Base-by-base conservation (phyloP, 208 protist species). In the Phytomonas serpens region DNA sequence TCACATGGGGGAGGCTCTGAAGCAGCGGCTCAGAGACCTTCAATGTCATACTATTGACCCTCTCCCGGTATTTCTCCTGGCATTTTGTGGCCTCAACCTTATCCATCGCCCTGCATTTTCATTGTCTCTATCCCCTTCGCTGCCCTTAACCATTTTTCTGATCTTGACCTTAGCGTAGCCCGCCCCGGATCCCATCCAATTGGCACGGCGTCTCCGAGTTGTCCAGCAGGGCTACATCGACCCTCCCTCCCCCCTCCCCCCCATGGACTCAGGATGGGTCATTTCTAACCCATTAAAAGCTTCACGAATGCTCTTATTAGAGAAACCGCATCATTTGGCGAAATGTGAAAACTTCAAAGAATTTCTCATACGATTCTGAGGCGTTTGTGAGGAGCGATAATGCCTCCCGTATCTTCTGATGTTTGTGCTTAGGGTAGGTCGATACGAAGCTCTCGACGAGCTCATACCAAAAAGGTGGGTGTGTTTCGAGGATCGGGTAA, bases 321-420 rank as follows among this genome's bases (percentile, higher is more conserved):
- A 94, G 52, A 38, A 72, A 78, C 47, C 89, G 84, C 63, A 94
- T 72, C 42, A 74, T 72, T 75, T 92, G 82, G 16, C 89, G 86
- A 70, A 94, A 90, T 23, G 85, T 73, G 74, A 91, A 92, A 7
- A 92, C 85, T 68, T 92, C 87, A 73, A 92, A 92, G 73, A 94
- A 94, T 69, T 87, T 85, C 34, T 89, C 85, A 70, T 83, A 77
- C 51, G 89, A 82, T 52, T 89, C 85, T 7, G 77, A 81, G 36
- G 76, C 86, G 57, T 92, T 88, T 31, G 82, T 79, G 14, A 94
- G 75, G 3, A 65, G 57, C 1, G 86, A 88, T 29, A 92, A 67
- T n/a, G 89, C 89, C 77, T 92, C 89, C 14, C 85, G 82, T 61
- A 94, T 79, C 30, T 76, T 68, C 32, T n/a, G 27, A 62, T 83